Evolutionary conservation across 805 yeast genomes (phyloP).

Genomic region (Candida cerambycidarum): DNA sequence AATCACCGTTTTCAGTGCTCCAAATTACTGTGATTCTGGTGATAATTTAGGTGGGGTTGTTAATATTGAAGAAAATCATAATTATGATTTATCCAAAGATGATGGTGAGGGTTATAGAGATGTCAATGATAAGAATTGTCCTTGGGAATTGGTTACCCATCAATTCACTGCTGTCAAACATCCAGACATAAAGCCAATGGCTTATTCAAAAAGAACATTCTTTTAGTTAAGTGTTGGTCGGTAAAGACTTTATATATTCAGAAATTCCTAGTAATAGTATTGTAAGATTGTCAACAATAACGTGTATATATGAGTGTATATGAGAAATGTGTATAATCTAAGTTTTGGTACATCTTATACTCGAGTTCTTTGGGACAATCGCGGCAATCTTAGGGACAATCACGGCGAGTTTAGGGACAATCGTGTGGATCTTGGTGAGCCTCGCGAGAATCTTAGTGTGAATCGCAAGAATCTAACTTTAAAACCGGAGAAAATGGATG

Average conservation of each 20-base stretch:
- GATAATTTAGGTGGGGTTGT: constrained; percentile 91
- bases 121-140: constrained; percentile 38
- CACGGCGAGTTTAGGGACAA: too few species aligned
- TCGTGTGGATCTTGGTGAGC: too few species aligned
- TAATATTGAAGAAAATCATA: constrained; percentile 54
- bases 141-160: constrained; percentile 50
- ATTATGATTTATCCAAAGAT: constrained; percentile 46
- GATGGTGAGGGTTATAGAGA: constrained; percentile 42
- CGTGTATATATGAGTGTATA: neutral
- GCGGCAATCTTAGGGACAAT: too few species aligned
- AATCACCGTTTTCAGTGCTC: constrained; percentile 96
- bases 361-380: too few species aligned
- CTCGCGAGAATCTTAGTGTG: too few species aligned
- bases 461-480: too few species aligned
- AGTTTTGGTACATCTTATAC: too few species aligned
- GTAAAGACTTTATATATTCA: neutral
- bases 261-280: too few species aligned
- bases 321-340: too few species aligned
- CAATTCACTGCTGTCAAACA: constrained; percentile 83
- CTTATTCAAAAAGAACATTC: constrained; percentile 56
- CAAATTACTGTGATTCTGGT: constrained; percentile 92
- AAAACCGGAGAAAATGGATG: constrained; percentile 31
- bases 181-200: constrained; percentile 94
- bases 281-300: too few species aligned
- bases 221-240: neutral